Percentiles rank a stretch among this genome's conserved stretches.
Conservation (phyloP, 1,284 basidiomycete species). For the Ganoderma sinense region DNA sequence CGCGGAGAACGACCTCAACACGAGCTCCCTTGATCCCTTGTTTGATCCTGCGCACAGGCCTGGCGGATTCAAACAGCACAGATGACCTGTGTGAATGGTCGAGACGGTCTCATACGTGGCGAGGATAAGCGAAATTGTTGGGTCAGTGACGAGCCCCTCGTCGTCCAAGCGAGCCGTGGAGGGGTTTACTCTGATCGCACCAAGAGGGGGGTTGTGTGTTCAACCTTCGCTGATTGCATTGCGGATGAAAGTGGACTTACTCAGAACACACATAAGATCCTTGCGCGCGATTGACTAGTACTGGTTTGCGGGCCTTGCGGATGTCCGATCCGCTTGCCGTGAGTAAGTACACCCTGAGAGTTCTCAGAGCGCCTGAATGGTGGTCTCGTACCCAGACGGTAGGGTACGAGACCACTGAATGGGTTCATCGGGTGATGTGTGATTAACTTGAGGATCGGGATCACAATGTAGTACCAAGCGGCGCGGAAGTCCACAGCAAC, state of each 20-base stretch:
- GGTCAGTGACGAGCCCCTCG: constrained; percentile 54
- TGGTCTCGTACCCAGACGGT: too few relatives aligned
- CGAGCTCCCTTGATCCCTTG: constrained; percentile 37
- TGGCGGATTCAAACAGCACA: constrained; percentile 21
- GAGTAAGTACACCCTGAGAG: too few relatives aligned
- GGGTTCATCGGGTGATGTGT: constrained; percentile 37
- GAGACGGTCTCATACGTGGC: constrained; percentile 39
- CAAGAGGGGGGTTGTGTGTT: too few relatives aligned
- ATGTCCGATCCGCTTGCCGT: too few relatives aligned
- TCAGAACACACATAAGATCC: constrained; percentile 51
- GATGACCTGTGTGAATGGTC: constrained; percentile 25
- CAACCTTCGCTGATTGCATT: neutral
- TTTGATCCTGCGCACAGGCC: too few relatives aligned
- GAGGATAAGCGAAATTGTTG: constrained; percentile 49
- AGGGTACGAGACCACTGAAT: too few relatives aligned
- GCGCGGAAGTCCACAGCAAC: constrained; percentile 31
- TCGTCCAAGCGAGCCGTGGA: constrained; percentile 54
- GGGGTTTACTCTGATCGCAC: constrained; percentile 60
- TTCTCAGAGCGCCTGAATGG: too few relatives aligned
- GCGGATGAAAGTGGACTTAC: constrained; percentile 31
- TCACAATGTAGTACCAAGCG: constrained; percentile 37
- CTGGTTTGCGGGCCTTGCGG: too few relatives aligned
- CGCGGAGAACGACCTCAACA: constrained; percentile 17
- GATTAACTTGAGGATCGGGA: constrained; percentile 30
- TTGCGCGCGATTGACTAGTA: too few relatives aligned